Evolutionary conservation across 331 rosid species (phyloP).

Genomic region (Pyrus hybrid): DNA sequence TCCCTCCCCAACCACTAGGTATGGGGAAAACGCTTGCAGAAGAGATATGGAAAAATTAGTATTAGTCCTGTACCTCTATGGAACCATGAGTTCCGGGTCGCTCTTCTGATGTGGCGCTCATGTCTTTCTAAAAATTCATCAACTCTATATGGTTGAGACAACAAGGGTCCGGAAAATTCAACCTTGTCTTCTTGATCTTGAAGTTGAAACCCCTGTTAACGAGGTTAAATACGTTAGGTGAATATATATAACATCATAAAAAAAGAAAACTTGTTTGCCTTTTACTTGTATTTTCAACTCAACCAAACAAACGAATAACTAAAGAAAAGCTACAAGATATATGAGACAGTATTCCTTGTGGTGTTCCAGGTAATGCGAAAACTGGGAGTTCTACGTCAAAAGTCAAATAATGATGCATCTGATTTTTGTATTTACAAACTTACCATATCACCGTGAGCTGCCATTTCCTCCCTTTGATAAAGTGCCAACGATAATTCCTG

Average conservation of each 20-base stretch:
- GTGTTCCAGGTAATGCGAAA: background rate
- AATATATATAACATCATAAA: background rate
- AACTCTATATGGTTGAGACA: constrained; percentile 76
- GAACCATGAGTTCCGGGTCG: constrained; percentile 80
- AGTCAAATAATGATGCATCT: constrained; percentile 1
- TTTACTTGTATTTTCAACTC: background rate
- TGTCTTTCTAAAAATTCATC: constrained; percentile 89
- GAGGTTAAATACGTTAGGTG: background rate
- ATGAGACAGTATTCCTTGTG: background rate
- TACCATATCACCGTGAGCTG: constrained; percentile 67
- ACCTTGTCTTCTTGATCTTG: constrained; percentile 81
- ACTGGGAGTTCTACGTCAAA: background rate
- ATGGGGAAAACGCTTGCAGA: background rate
- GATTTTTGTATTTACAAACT: constrained; percentile 17
- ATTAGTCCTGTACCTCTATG: constrained; percentile 52
- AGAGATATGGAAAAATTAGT: background rate
- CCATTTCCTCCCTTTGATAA: constrained; percentile 64
- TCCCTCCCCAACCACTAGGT: background rate
- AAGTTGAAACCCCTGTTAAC: constrained; percentile 58
- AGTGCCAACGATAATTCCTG: constrained; percentile 72
- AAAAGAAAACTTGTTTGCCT: background rate
- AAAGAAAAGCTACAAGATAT: background rate
- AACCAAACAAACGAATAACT: background rate
- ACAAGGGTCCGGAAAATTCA: constrained; percentile 92
- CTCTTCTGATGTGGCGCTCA: constrained; percentile 79